Base-by-base conservation (phyloP, 1,284 basidiomycete genomes). In the Omphalotus olearius region DNA sequence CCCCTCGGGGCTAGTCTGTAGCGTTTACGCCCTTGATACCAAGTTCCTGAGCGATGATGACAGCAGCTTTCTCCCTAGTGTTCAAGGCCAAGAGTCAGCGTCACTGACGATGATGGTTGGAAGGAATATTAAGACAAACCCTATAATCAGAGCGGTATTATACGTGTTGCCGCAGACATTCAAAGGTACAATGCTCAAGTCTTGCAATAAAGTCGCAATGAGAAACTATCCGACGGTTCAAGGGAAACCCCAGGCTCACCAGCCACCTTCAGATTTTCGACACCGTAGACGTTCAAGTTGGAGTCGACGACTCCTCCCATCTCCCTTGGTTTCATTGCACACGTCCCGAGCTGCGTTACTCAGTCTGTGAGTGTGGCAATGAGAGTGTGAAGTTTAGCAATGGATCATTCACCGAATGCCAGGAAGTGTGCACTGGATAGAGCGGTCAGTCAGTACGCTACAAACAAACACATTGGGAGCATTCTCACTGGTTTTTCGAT, bases 271-370 rank as follows among this genome's bases (percentile, higher is more conserved):
- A 88, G 66, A 14, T 73, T 69, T 41, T 68, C 57, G 0, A 81
- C 72, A 3, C 83, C 84, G 58, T 87, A 84, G 1, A 88, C 83
- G 59, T 82, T 82, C 46, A 88, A 63, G 1, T 67, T 71, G 3
- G 74, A 54, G 57, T 87, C 81, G 6, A 88, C 82, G 0, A 87
- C 85, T 11, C 84, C 85, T 4, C 74, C 73, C 47, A 70, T 54
- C n/a, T 74, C 72, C 25, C 76, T 71, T 1, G 77, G 70, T 60
- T 81, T 84, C 84, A 88, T 88, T 0, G 80, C 76, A 53, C 83
- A 85, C 0, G 83, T 87, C 6, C 81, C 82, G 23, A 81, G 68
- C 79, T 82, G 50, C 10, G 40, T 23, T 23, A 23, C 23, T n/a
- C 3, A n/a, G 10, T 18, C 13, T 35, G n/a, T 33, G 11, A 20